Evolutionary conservation across 768 basidiomycete species (phyloP).

Genomic region (Xanthoconium stramineum): DNA sequence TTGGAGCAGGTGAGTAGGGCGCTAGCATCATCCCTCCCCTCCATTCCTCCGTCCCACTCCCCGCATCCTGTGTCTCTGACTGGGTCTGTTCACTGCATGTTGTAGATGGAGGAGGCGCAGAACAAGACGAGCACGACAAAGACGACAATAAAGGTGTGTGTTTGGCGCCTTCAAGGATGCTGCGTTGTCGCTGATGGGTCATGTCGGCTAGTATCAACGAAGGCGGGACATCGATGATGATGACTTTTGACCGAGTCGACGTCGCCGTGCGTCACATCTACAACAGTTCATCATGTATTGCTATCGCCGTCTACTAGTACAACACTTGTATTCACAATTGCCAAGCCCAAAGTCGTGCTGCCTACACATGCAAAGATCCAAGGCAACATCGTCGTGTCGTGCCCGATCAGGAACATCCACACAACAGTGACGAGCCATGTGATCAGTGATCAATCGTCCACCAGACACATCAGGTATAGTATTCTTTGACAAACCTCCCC

Average conservation of each 20-base stretch:
- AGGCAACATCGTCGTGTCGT: too few relatives aligned
- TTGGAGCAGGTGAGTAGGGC: conserved; percentile 67
- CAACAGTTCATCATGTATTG: neutral
- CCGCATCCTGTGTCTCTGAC: too few relatives aligned
- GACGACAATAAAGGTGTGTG: conserved; percentile 55
- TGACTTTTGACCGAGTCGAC: conserved; percentile 37
- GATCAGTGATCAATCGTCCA: neutral
- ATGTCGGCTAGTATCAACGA: conserved; percentile 50
- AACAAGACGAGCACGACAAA: conserved; percentile 49
- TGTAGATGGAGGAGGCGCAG: conserved; percentile 54
- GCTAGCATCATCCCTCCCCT: neutral
- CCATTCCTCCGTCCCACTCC: neutral
- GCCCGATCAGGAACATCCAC: too few relatives aligned
- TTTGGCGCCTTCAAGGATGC: neutral
- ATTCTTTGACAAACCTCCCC: conserved; percentile 57
- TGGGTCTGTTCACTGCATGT: conserved; percentile 4
- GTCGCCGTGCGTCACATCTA: neutral
- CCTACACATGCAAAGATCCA: neutral
- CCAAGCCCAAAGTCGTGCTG: neutral
- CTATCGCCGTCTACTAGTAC: neutral
- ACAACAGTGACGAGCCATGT: neutral
- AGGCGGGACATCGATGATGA: conserved; percentile 65
- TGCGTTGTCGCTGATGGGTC: conserved; percentile 3
- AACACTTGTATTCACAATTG: neutral
- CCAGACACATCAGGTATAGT: conserved; percentile 23